Percentiles rank a stretch among this genome's conserved stretches.
These are phyloP conservation scores for Trichoderma sp. DNA, from an alignment of 2,329 filamentous ascomycete genomes.

Conservation along the genomic window DNA sequence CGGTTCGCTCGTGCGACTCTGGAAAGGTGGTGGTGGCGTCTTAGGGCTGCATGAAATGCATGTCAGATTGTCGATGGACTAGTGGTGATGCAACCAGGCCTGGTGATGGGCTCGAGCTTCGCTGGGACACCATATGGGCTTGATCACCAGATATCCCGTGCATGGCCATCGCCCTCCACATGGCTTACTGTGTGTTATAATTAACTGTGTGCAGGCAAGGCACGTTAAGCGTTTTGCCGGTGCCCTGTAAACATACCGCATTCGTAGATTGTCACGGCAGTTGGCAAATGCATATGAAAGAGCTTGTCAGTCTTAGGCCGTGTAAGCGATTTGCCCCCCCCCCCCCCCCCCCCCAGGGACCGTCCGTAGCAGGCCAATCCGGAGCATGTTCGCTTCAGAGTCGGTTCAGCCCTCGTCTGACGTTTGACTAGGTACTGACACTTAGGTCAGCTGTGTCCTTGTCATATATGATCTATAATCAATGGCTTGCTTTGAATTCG, in stretches of 20 bases:
- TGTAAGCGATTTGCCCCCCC: background rate
- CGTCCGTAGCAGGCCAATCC: background rate
- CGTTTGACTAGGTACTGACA: background rate
- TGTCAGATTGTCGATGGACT: conserved; percentile 26
- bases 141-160: conserved; percentile 11
- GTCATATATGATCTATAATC: background rate
- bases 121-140: background rate
- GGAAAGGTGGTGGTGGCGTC: conserved; percentile 6
- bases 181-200: background rate
- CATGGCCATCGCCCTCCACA: background rate
- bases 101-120: background rate
- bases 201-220: background rate
- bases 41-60: conserved; percentile 20
- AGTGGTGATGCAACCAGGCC: conserved; percentile 5
- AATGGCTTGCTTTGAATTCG: background rate
- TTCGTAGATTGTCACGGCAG: background rate
- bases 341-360: no score
- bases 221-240: background rate
- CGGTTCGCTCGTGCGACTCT: background rate
- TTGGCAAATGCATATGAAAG: background rate
- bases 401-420: background rate
- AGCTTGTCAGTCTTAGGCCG: background rate
- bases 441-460: background rate
- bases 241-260: background rate
- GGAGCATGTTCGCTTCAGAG: background rate